Conservation (phyloP, 202 grass and related monocot species). For the Zoysia matrella region DNA sequence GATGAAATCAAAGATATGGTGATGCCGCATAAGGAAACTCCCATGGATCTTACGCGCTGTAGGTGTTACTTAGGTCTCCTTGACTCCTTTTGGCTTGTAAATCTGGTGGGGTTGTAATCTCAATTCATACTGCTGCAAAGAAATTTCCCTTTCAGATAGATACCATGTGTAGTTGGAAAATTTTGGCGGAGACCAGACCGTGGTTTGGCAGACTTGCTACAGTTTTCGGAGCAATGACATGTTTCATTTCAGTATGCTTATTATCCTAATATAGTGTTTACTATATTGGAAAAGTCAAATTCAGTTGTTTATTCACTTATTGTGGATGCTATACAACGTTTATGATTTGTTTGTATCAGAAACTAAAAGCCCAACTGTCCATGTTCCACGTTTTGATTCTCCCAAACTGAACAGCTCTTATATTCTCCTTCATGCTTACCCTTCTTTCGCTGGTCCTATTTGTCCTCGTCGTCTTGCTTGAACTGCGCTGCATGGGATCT, state of each 20-base stretch:
- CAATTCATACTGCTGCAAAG: conserved; percentile 54
- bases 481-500: not conserved
- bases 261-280: not conserved
- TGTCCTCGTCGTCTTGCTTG: not conserved
- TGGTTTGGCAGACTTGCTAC: conserved; percentile 48
- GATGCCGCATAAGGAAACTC: conserved; percentile 29
- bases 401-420: not conserved
- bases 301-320: not conserved
- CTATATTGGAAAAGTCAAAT: conserved; percentile 6
- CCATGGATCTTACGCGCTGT: conserved; percentile 40
- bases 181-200: conserved; percentile 64
- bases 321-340: not conserved
- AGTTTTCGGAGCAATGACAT: conserved; percentile 31
- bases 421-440: not conserved
- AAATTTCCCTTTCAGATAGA: conserved; percentile 51
- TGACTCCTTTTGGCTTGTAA: conserved; percentile 53
- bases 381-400: not conserved
- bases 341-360: not conserved
- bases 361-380: conserved; percentile 1
- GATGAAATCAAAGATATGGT: conserved; percentile 16
- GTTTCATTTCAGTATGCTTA: conserved; percentile 37
- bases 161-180: conserved; percentile 59
- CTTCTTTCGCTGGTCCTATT: not conserved
- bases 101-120: conserved; percentile 59
- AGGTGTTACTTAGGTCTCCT: conserved; percentile 45